These are phyloP conservation scores for Penicillium waksmanii DNA, from an alignment of 495 filamentous ascomycete species.

Conservation along the genomic window DNA sequence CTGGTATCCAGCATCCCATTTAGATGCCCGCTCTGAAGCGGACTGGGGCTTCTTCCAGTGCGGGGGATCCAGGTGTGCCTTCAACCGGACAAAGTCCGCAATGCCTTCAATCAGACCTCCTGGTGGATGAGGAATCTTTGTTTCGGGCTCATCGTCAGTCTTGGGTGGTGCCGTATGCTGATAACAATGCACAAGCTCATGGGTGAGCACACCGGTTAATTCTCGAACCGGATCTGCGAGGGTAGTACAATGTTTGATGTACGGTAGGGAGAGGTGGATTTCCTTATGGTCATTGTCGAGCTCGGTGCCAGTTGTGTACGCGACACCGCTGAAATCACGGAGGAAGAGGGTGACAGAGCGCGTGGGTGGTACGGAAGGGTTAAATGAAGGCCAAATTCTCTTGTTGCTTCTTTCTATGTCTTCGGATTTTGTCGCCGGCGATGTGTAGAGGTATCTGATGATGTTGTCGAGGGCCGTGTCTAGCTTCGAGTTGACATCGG, in stretches of 20 bases:
- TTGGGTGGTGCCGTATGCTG: constrained; percentile 72
- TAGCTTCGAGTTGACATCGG: constrained; percentile 60
- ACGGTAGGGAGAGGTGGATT: constrained; percentile 83
- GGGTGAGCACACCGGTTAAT: constrained; percentile 80
- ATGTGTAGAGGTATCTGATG: constrained; percentile 64
- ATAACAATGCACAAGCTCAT: constrained; percentile 96
- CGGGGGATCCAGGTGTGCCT: constrained; percentile 71
- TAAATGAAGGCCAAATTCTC: constrained; percentile 23
- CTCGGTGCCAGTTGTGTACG: constrained; percentile 83
- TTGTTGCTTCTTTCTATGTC: constrained; percentile 9
- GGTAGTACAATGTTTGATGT: constrained; percentile 60
- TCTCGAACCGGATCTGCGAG: constrained; percentile 53
- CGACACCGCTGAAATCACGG: constrained; percentile 77
- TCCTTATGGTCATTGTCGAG: constrained; percentile 92
- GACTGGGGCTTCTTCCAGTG: constrained; percentile 74
- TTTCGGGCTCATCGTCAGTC: constrained; percentile 28
- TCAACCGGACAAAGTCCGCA: constrained; percentile 89
- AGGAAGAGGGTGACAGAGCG: constrained; percentile 90
- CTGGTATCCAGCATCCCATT: constrained; percentile 93
- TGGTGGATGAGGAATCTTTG: constrained; percentile 47
- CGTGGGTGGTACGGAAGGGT: constrained; percentile 51
- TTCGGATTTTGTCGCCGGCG: constrained; percentile 17
- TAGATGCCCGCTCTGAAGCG: constrained; percentile 45
- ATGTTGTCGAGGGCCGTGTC: constrained; percentile 66
- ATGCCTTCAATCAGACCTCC: constrained; percentile 89